These are phyloP conservation scores for Fusarium setosum DNA, from an alignment of 2,329 filamentous ascomycete species.

Conservation along the genomic window DNA sequence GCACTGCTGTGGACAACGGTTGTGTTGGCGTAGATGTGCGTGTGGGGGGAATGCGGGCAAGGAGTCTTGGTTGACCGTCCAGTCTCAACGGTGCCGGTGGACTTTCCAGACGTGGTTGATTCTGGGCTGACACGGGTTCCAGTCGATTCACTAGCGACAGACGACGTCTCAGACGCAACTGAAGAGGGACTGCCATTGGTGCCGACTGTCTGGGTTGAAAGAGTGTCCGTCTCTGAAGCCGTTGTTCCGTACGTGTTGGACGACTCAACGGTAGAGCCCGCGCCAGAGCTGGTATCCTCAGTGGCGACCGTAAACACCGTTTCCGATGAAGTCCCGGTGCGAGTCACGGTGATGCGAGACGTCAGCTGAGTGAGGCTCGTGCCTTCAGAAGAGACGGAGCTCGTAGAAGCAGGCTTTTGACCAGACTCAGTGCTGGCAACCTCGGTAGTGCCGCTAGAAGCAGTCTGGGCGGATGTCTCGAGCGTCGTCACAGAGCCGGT, in stretches of 20 bases:
- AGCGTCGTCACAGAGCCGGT: neutral
- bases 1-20: slow-evolving; percentile 21
- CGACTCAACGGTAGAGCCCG: neutral
- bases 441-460: neutral
- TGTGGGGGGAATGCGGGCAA: slow-evolving; percentile 18
- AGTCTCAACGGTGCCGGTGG: neutral
- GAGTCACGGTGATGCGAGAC: slow-evolving; percentile 11
- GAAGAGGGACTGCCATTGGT: neutral
- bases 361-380: neutral
- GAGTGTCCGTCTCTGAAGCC: neutral
- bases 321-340: neutral
- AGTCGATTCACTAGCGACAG: neutral
- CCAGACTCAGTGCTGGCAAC: slow-evolving; percentile 10
- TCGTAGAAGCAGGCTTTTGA: slow-evolving; percentile 3
- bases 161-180: neutral
- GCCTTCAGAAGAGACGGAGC: neutral
- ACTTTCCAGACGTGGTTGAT: neutral
- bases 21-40: slow-evolving; percentile 30
- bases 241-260: slow-evolving; percentile 2
- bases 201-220: neutral
- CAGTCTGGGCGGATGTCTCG: neutral
- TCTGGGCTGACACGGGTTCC: neutral
- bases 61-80: slow-evolving; percentile 14
- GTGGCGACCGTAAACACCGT: neutral
- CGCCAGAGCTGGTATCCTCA: neutral